Conservation (phyloP, 305 asterid genomes). For the Fraxinus paxiana region DNA sequence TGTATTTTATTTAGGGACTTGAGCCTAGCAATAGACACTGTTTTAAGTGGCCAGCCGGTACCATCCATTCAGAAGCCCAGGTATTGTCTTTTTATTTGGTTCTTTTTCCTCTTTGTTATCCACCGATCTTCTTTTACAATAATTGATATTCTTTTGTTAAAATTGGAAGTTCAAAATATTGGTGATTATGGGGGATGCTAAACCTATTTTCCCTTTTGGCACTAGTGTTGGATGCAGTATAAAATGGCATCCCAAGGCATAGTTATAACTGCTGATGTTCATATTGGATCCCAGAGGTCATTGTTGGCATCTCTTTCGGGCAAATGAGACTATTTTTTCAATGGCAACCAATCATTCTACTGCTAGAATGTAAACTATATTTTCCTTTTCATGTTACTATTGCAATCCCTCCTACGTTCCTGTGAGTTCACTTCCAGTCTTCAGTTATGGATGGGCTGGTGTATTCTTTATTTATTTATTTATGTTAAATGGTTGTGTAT, state of each 20-base stretch:
- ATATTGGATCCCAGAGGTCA: slow-evolving; percentile 23
- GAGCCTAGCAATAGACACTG: slow-evolving; percentile 78
- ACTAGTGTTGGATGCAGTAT: slow-evolving; percentile 87
- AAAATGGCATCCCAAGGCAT: slow-evolving; percentile 71
- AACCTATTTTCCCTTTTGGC: slow-evolving; percentile 15
- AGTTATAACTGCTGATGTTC: slow-evolving; percentile 27
- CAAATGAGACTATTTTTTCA: slow-evolving; percentile 9
- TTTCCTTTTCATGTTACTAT: not conserved
- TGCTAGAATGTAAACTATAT: slow-evolving; percentile 1
- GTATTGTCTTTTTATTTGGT: slow-evolving; percentile 28
- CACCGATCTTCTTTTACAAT: not conserved
- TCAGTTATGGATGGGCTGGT: slow-evolving; percentile 1
- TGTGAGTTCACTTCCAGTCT: slow-evolving; percentile 15
- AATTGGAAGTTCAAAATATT: slow-evolving; percentile 7
- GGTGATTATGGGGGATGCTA: not conserved
- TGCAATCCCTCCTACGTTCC: slow-evolving; percentile 1
- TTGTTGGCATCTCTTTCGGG: slow-evolving; percentile 11
- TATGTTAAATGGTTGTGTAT: slow-evolving; percentile 14
- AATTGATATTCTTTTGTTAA: not conserved
- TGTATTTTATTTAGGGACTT: slow-evolving; percentile 53
- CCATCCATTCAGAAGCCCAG: slow-evolving; percentile 71
- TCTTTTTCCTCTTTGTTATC: not conserved
- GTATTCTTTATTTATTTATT: not conserved
- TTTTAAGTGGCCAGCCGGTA: slow-evolving; percentile 72
- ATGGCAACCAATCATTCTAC: slow-evolving; percentile 14